These are phyloP conservation scores for Zelopaecilomyces penicillatus DNA, from an alignment of 2,329 filamentous ascomycete species.

Conservation along the genomic window DNA sequence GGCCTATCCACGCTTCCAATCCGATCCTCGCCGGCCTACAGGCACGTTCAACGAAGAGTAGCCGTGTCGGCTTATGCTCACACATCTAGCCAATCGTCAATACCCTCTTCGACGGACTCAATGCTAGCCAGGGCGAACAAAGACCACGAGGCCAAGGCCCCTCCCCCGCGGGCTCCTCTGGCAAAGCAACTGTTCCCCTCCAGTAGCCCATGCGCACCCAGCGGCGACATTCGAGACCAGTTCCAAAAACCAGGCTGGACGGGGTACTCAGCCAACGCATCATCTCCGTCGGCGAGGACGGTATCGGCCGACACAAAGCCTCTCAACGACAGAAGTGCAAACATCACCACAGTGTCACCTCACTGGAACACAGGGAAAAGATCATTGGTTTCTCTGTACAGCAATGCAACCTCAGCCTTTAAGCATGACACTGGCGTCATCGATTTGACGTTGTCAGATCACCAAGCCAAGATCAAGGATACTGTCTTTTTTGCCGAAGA, in stretches of 20 bases:
- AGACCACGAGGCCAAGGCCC: conserved; percentile 29
- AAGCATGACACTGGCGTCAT: conserved; percentile 20
- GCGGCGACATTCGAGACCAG: conserved; percentile 42
- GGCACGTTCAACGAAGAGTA: conserved; percentile 17
- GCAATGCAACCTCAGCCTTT: conserved; percentile 39
- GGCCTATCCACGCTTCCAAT: conserved; percentile 21
- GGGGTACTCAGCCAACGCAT: conserved; percentile 16
- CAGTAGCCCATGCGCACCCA: conserved; percentile 39
- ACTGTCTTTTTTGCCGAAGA: conserved; percentile 62
- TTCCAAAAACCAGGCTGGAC: conserved; percentile 36
- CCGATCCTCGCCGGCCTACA: conserved; percentile 29
- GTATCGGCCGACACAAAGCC: conserved; percentile 15
- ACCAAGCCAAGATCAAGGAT: conserved; percentile 18
- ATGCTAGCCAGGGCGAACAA: conserved; percentile 31
- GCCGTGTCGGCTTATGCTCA: conserved; percentile 18
- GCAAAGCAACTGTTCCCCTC: conserved; percentile 49
- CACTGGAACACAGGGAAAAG: conserved; percentile 4
- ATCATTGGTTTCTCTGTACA: conserved; percentile 35
- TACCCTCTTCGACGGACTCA: conserved; percentile 14
- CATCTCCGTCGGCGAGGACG: conserved; percentile 33
- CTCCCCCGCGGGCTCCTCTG: conserved; percentile 26
- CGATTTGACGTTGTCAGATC: conserved; percentile 25
- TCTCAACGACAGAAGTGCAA: conserved; percentile 25
- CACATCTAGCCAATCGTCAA: conserved; percentile 7
- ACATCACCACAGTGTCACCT: background rate